Evolutionary conservation across 1,139 yeast genomes (phyloP), one percentile per base, ranked within the genome.

Genomic region (Scheffersomyces segobiensis): DNA sequence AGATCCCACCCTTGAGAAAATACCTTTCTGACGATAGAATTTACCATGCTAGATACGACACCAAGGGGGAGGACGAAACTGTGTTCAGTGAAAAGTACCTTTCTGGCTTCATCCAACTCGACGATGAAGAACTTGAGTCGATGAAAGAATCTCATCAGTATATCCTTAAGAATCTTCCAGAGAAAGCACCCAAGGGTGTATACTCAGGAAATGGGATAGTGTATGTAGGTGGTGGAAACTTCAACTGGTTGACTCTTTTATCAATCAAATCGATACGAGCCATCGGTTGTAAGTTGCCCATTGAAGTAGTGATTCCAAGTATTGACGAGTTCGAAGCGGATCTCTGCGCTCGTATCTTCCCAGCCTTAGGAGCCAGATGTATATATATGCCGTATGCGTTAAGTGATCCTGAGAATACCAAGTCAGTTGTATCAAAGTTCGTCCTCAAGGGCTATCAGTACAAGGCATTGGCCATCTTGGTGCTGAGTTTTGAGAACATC

Each of bases 141-240:
- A 74, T 91, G 76, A 76, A 75, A 50, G 66, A 68, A 19, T 80
- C 87, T 17, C 97, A 91, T 71, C 64, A 68, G 12, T 69, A 72
- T 50, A 87, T 86, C 49, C 84, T 88, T 42, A 75, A 77, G 1
- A 72, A 76, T 32, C 70, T 89, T 32, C 88, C 89, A 1, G 70
- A 75, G 0, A 61, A 67, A 3, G 74, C 78, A 3, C 88, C 92
- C 0, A 71, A 74, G 42, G 74, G 79, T 1, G 67, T 84, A 12
- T 87, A 85, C 67, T 67, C 74, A n/a, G 93, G 93, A 0, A 80
- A 85, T 59, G 97, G 97, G 39, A 86, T 91, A 50, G 97, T 91
- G 1, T 88, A 86, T 66, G 93, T 89, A 48, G 95, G 95, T 20
- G 96, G 96, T 52, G 95, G 93, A 2, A 83, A 82, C 63, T 89